Evolutionary conservation across 2,329 filamentous ascomycete species (phyloP).

Genomic region (Ophidiomyces ophidiicola): DNA sequence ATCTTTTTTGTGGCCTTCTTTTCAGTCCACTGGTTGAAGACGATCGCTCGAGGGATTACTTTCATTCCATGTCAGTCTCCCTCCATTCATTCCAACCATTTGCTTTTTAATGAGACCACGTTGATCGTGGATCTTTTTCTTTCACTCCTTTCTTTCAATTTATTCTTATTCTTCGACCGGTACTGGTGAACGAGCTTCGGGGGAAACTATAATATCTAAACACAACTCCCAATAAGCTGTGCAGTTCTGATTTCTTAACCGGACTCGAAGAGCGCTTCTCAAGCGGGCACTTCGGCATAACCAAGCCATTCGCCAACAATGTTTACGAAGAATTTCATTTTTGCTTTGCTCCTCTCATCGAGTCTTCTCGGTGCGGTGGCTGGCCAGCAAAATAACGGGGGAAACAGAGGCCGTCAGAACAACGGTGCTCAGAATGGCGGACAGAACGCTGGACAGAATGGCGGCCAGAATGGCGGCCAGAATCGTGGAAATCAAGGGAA

Average conservation of each 20-base stretch:
- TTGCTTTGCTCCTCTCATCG: constrained; percentile 6
- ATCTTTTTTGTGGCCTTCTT: constrained; percentile 6
- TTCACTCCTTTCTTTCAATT: constrained; percentile 2
- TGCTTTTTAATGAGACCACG: constrained; percentile 11
- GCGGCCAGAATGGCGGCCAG: constrained; percentile 7
- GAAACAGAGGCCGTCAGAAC: too few species aligned
- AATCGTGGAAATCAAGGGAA: neutral
- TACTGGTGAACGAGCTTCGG: constrained; percentile 7
- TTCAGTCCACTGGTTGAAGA: constrained; percentile 11
- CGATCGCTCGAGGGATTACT: constrained; percentile 10
- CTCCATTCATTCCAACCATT: constrained; percentile 7
- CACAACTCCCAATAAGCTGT: neutral
- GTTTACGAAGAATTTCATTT: constrained; percentile 4
- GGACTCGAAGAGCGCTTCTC: neutral
- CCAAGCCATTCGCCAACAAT: neutral
- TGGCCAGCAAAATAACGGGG: neutral
- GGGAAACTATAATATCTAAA: too few species aligned
- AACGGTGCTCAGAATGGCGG: too few species aligned
- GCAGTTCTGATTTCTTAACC: neutral
- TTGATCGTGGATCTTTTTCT: constrained; percentile 11
- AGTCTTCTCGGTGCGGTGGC: constrained; percentile 5
- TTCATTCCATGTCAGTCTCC: constrained; percentile 9
- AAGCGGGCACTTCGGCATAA: neutral
- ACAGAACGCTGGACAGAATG: neutral
- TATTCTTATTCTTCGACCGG: neutral